These are phyloP conservation scores for Rhizophora apiculata DNA, from an alignment of 345 rosid species.

Conservation along the genomic window DNA sequence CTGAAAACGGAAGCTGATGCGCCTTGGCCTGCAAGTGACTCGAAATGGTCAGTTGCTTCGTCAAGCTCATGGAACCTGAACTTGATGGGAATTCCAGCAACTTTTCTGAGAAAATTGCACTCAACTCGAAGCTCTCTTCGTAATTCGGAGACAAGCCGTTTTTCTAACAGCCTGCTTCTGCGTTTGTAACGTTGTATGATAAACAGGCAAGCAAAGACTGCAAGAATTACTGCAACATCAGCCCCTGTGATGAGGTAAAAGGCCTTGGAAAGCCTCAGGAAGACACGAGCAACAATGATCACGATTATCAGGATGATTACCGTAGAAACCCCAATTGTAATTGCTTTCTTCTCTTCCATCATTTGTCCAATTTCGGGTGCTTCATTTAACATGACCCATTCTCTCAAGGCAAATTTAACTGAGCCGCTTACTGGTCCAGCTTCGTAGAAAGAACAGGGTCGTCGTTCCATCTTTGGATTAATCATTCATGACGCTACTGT, in stretches of 20 bases:
- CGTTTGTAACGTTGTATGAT: conserved; percentile 46
- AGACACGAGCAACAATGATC: conserved; percentile 41
- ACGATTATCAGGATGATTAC: conserved; percentile 36
- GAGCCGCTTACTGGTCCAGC: too few relatives aligned
- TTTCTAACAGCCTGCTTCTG: conserved; percentile 42
- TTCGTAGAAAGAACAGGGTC: too few relatives aligned
- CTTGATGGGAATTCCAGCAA: conserved; percentile 72
- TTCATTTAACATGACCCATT: too few relatives aligned
- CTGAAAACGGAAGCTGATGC: conserved; percentile 29
- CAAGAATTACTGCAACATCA: conserved; percentile 54
- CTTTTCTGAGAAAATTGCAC: conserved; percentile 78
- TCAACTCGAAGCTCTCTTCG: conserved; percentile 73
- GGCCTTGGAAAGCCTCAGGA: conserved; percentile 52
- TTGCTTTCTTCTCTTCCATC: conserved; percentile 78
- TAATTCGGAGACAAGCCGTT: conserved; percentile 38
- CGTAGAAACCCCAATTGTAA: conserved; percentile 31
- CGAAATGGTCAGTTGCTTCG: conserved; percentile 71
- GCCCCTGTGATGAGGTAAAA: conserved; percentile 69
- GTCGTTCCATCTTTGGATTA: too few relatives aligned
- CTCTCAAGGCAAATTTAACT: too few relatives aligned
- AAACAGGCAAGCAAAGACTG: conserved; percentile 38
- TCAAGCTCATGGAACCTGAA: conserved; percentile 65
- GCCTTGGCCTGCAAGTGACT: conserved; percentile 28
- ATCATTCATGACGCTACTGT: too few relatives aligned
- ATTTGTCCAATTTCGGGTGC: neutral